Conservation (phyloP, 2,329 filamentous ascomycete genomes). For the Endoconidiophora polonica region DNA sequence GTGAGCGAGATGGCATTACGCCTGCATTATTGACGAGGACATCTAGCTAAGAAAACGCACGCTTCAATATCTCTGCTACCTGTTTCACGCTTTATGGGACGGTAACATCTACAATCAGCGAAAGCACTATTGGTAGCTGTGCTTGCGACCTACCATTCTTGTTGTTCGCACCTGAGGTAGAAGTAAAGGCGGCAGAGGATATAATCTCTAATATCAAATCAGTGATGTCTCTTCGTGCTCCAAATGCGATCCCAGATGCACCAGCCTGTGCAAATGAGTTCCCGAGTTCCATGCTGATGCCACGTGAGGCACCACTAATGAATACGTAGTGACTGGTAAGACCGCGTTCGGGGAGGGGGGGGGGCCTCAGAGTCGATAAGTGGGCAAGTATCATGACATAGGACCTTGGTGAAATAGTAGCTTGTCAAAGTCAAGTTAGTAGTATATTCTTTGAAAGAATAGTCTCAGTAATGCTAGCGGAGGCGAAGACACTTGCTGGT, state of each 20-base stretch:
- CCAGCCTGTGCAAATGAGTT: conserved; percentile 39
- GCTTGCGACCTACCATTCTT: background rate
- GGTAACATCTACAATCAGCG: conserved; percentile 24
- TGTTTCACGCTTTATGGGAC: conserved; percentile 19
- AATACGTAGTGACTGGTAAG: conserved; percentile 26
- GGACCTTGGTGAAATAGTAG: conserved; percentile 17
- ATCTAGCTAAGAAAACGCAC: conserved; percentile 22
- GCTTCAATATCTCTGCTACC: conserved; percentile 17
- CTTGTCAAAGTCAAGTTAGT: conserved; percentile 7
- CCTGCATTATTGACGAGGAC: conserved; percentile 29
- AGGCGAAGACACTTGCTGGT: background rate
- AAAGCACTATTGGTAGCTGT: conserved; percentile 23
- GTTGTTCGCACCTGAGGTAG: background rate
- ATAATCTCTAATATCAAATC: conserved; percentile 16
- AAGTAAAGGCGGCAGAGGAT: no score
- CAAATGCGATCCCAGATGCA: conserved; percentile 33
- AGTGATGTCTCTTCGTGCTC: conserved; percentile 30
- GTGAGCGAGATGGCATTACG: conserved; percentile 22
- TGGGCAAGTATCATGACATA: conserved; percentile 35
- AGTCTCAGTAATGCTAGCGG: background rate
- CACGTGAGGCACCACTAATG: conserved; percentile 38
- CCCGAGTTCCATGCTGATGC: conserved; percentile 36
- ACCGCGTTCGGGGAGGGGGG: conserved; percentile 16
- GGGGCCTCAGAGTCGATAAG: conserved; percentile 27
- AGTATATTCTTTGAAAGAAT: background rate